Evolutionary conservation across 768 basidiomycete species (phyloP).

Genomic region (Albatrellus ellisii): DNA sequence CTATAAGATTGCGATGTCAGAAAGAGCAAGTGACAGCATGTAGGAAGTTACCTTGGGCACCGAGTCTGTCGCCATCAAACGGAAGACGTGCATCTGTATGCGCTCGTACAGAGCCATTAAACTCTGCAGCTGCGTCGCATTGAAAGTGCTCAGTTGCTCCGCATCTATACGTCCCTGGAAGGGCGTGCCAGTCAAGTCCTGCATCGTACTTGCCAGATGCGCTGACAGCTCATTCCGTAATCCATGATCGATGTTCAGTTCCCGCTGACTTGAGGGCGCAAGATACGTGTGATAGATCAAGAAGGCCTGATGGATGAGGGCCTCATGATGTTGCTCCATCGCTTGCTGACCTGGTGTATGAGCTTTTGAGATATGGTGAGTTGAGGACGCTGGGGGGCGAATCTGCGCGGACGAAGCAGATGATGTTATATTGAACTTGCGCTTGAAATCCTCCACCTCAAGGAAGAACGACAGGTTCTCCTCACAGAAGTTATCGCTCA

Average conservation of each 20-base stretch:
- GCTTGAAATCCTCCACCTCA: conserved; percentile 94
- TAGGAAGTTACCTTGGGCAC: conserved; percentile 68
- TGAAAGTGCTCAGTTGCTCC: conserved; percentile 71
- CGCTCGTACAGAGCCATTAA: conserved; percentile 91
- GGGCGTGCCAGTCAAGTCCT: conserved; percentile 57
- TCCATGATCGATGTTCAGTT: conserved; percentile 97
- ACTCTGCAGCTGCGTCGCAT: conserved; percentile 89
- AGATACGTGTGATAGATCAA: conserved; percentile 91
- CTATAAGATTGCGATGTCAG: conserved; percentile 24
- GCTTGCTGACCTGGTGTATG: conserved; percentile 67
- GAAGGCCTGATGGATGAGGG: conserved; percentile 88
- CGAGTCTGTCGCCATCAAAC: conserved; percentile 96
- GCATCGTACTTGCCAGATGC: conserved; percentile 86
- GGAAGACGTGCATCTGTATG: conserved; percentile 94
- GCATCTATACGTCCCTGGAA: conserved; percentile 75
- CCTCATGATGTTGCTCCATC: conserved; percentile 96
- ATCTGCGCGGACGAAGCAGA: conserved; percentile 38
- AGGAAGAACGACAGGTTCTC: conserved; percentile 97
- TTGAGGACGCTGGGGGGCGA: conserved; percentile 15
- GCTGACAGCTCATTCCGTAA: conserved; percentile 88
- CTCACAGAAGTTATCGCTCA: conserved; percentile 92
- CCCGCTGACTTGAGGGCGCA: conserved; percentile 88
- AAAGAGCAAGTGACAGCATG: conserved; percentile 3
- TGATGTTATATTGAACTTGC: conserved; percentile 91
- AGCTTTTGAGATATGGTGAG: conserved; percentile 25